Evolutionary conservation across 805 yeast species (phyloP), one percentile per base, ranked within the genome.

Genomic region (Lipomyces orientalis): DNA sequence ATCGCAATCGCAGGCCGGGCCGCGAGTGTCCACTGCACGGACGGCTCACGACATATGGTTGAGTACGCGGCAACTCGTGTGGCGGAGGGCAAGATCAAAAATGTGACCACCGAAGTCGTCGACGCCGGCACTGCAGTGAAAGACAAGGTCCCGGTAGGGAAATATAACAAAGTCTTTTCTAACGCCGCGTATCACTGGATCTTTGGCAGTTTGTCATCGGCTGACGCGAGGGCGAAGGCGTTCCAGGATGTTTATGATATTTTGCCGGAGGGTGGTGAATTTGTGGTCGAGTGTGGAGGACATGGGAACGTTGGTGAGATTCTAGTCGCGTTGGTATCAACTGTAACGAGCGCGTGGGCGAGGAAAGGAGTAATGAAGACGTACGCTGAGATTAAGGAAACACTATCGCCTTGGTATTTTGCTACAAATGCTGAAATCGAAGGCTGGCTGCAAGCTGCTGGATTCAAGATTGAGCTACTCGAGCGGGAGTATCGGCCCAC

Each of bases 121-220:
- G 72, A 68, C 54, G 69, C 67, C 5, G 59, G 60, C n/a, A 33
- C 56, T 7, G 31, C 35, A 10, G 64, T 61, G 6, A 31, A 19
- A 29, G 57, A 25, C 7, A 34, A 33, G 46, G n/a, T 68, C 25
- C 63, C 64, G 16, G 52, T 39, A 19, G 69, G 64, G n/a, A 51
- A 31, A 35, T 73, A 62, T 68, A 62, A 66, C 61, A 73, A 70
- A 54, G 74, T 73, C 51, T 73, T 73, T 39, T 72, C 75, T 12
- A 73, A 72, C 64, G 75, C 75, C n/a, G 73, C 75, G 22, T 62
- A 72, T 19, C 75, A 73, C 62, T 73, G 75, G 75, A 67, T 73
- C 54, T 62, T 73, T 37, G 72, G 71, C 29, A 19, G 61, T 25
- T 33, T 64, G 31, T 49, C 35, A 14, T 34, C 58, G 4, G n/a